Evolutionary conservation across 306 rosid genomes (phyloP), one percentile per base, ranked within the genome.

Genomic region (Dalbergia oliveri): DNA sequence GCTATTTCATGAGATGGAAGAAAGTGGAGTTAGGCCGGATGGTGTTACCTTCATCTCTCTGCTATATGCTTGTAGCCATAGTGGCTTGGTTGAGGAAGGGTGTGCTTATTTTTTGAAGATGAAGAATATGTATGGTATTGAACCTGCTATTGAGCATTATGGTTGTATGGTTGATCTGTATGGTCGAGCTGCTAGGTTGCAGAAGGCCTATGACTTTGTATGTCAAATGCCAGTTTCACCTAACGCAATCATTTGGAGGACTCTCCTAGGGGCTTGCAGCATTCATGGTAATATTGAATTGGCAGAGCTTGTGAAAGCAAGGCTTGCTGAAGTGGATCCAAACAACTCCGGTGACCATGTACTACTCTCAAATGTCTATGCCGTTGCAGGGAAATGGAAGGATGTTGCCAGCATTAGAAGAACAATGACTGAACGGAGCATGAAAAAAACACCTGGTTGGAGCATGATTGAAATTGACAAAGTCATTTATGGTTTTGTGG

Each of bases 241-340:
- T 0, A 90, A 87, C 85, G 91, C 86, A 64, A 81, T 94, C 69
- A 88, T 92, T 77, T 94, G 98, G 97, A 75, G 97, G 84, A 90
- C 94, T 63, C 97, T 94, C 77, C 92, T 92, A 10, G 98, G 98
- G 70, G 97, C 98, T 82, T 94, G 97, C 79, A 89, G 97, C 83
- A 78, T 94, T 87, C 94, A 94, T 81, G 97, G 94, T 47, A 72
- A 94, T 47, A 84, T 92, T 9, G 85, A 89, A 57, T 67, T 94
- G 87, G 98, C 89, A 3, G 89, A 88, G 79, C 77, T 83, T 62
- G 97, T 94, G 79, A 94, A 90, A 81, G 85, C 88, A 64, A 85
- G 82, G 82, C 93, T 94, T 75, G 80, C 84, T 66, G 85, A 85
- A 83, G 85, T 89, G 80, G 98, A 94, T 79, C 98, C 97, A 1